These are phyloP conservation scores for Penicillium sp. DNA, from an alignment of 2,329 filamentous ascomycete species.

Conservation along the genomic window DNA sequence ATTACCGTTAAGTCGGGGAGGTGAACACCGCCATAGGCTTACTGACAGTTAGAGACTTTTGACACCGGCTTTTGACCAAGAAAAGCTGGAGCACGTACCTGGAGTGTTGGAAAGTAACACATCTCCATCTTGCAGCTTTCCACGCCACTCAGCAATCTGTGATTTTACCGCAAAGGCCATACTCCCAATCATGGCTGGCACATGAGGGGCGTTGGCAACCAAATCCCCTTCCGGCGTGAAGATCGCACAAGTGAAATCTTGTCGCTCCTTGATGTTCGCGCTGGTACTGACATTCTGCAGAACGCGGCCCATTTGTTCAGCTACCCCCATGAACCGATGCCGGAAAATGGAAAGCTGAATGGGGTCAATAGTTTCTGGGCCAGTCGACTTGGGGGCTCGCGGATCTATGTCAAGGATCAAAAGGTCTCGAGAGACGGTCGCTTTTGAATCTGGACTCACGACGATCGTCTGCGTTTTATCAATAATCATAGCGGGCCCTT, in stretches of 20 bases:
- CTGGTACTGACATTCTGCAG: conserved; percentile 67
- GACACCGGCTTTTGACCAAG: too few relatives aligned
- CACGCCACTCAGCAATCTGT: too few relatives aligned
- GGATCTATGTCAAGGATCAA: conserved; percentile 36
- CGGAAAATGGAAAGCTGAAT: conserved; percentile 77
- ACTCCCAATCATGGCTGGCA: conserved; percentile 70
- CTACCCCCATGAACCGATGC: conserved; percentile 80
- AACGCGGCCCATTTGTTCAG: conserved; percentile 78
- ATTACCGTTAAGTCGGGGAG: conserved; percentile 75
- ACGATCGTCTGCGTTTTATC: conserved; percentile 50
- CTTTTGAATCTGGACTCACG: conserved; percentile 31
- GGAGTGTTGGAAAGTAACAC: too few relatives aligned
- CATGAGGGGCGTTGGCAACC: conserved; percentile 67
- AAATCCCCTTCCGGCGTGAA: conserved; percentile 72
- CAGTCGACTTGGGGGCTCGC: conserved; percentile 24
- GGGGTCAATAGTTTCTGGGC: conserved; percentile 58
- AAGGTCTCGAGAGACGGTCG: conserved; percentile 38
- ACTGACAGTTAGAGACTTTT: conserved; percentile 38
- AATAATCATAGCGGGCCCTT: conserved; percentile 19
- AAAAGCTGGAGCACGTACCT: too few relatives aligned
- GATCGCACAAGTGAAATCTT: conserved; percentile 78
- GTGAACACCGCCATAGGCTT: conserved; percentile 74
- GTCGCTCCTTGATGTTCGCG: conserved; percentile 74
- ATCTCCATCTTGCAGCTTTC: too few relatives aligned
- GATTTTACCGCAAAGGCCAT: conserved; percentile 71